Evolutionary conservation across 148 eudicot species (phyloP), one percentile per base, ranked within the genome.

Genomic region (Silene conica): DNA sequence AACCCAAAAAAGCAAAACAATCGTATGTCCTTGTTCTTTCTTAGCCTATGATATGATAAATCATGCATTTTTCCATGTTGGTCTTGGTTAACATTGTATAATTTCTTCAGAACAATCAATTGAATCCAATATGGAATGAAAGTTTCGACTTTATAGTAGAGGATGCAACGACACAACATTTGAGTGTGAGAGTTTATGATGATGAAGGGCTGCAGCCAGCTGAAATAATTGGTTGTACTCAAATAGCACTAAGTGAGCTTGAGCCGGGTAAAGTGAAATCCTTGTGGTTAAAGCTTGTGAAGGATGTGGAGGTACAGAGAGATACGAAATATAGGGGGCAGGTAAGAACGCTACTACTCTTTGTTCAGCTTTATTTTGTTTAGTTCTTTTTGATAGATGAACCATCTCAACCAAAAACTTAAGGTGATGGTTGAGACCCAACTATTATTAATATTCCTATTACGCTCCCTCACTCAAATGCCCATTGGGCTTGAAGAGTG

Each of bases 111-210:
- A 78, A 79, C 84, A 93, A 93, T 74, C 80, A 82, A 72, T 52
- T 84, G 78, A 93, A 89, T 79, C 98, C 98, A 3, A 88, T 93
- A 55, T 91, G 98, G 97, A 91, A 91, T 50, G 98, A 91, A 86
- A 88, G 84, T 80, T 93, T 91, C 69, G 97, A 91, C 76, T 91
- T 93, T 77, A 83, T 84, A n/a, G 92, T 93, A 38, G 98, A 93
- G 82, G 98, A 93, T 81, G 73, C 78, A 18, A 73, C 86, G 23
- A 89, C 98, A 19, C 98, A 93, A 72, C 75, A 82, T 81, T 79
- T 93, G 81, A 93, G 97, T 21, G 71, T 93, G 7, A 87, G 88
- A 84, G 81, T 93, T 11, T 91, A 81, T 58, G 98, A 93, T 66
- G 96, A 93, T 74, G 98, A 93, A 85, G 98, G 97, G 58, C 74